phyloP scores from a whole-genome alignment of 2,329 filamentous ascomycete species.

The Orbilia quercus region DNA sequence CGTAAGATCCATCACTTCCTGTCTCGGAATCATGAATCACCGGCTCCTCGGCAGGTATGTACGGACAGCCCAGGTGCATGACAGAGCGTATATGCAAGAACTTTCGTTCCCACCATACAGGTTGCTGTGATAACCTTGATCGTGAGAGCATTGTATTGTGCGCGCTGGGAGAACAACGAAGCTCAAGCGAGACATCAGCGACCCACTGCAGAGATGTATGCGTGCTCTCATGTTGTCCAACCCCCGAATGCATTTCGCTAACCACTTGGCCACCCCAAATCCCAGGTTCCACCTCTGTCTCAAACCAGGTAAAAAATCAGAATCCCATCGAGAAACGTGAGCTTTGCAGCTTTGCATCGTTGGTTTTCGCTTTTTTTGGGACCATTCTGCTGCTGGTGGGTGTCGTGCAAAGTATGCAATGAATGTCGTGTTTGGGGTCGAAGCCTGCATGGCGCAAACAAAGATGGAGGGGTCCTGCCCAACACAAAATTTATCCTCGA shows the following conservation, averaged over 20 bases:
- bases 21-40: too few relatives aligned
- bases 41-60: conserved; percentile 6
- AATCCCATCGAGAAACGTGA: neutral
- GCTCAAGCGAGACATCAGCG: conserved; percentile 10
- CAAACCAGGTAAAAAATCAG: conserved; percentile 40
- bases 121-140: neutral
- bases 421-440: too few relatives aligned
- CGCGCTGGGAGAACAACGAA: too few relatives aligned
- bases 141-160: neutral
- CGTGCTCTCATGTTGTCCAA: too few relatives aligned
- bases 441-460: too few relatives aligned
- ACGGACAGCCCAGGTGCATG: conserved; percentile 11
- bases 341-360: conserved; percentile 8
- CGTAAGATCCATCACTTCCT: conserved; percentile 25
- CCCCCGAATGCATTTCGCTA: conserved; percentile 13
- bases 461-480: too few relatives aligned
- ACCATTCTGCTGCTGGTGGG: too few relatives aligned
- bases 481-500: too few relatives aligned
- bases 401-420: too few relatives aligned
- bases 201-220: neutral
- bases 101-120: neutral
- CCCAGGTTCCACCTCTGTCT: conserved; percentile 14
- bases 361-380: neutral
- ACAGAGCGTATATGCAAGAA: conserved; percentile 13
- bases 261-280: conserved; percentile 27